Conservation (phyloP, 2,329 filamentous ascomycete species). For the Colletotrichum liaoningense region DNA sequence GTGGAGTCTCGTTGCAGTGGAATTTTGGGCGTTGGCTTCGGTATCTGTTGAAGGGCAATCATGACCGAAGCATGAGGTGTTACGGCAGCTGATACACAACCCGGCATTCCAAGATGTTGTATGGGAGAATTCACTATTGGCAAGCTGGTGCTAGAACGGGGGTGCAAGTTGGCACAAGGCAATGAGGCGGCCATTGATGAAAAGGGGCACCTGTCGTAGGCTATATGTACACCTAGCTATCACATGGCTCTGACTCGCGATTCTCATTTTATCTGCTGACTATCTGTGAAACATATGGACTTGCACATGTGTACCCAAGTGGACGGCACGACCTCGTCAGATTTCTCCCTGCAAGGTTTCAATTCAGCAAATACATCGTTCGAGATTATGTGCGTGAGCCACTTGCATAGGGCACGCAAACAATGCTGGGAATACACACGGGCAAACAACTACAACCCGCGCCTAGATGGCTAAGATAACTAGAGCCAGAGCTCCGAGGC, state of each 20-base stretch:
- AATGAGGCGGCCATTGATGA: constrained; percentile 2
- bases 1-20: neutral
- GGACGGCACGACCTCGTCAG: neutral
- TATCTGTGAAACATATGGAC: neutral
- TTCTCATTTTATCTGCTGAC: neutral
- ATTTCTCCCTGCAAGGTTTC: neutral
- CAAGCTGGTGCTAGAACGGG: neutral
- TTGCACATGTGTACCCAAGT: neutral
- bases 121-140: neutral
- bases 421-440: neutral
- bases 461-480: no score
- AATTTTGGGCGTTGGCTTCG: neutral
- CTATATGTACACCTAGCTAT: constrained; percentile 35
- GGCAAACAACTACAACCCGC: neutral
- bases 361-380: neutral
- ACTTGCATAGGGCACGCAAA: neutral
- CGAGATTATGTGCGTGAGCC: neutral
- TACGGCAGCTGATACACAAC: constrained; percentile 5
- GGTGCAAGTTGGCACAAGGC: constrained; percentile 12
- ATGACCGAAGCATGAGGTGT: neutral
- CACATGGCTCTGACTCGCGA: constrained; percentile 23
- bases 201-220: constrained; percentile 22
- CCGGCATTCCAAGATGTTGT: constrained; percentile 16
- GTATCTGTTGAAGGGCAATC: neutral
- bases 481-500: neutral